These are phyloP conservation scores for Pycnococcus provasolii DNA, from an alignment of 139 green algal genomes.

Conservation along the genomic window DNA sequence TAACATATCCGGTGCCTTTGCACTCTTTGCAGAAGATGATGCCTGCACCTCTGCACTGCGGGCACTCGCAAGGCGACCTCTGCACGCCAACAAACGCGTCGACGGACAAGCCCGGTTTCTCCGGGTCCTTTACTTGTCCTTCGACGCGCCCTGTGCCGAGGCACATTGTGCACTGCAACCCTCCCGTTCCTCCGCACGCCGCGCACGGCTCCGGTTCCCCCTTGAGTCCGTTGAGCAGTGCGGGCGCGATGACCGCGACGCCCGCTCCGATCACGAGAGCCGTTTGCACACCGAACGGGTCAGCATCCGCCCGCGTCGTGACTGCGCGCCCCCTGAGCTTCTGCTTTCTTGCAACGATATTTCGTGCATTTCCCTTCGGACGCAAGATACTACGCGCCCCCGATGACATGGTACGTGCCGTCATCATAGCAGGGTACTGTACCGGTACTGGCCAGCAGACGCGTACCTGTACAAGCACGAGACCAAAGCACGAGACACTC, in stretches of 20 bases:
- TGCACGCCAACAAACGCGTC: slow-evolving; percentile 7
- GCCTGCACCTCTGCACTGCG: slow-evolving; percentile 10
- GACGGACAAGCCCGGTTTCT: slow-evolving; percentile 2
- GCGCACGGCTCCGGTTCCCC: slow-evolving; percentile 12
- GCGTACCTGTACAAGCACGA: too few species aligned
- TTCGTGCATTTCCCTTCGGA: too few species aligned
- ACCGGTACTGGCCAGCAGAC: too few species aligned
- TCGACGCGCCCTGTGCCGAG: slow-evolving; percentile 2
- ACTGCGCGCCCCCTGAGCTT: too few species aligned
- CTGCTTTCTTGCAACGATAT: too few species aligned
- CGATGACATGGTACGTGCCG: too few species aligned
- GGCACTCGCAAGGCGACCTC: slow-evolving; percentile 16
- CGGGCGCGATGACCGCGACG: neutral
- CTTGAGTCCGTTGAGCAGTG: neutral
- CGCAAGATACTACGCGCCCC: too few species aligned
- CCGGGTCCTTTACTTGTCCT: neutral
- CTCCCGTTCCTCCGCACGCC: neutral
- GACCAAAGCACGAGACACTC: too few species aligned
- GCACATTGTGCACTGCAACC: slow-evolving; percentile 12
- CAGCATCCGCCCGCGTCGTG: too few species aligned
- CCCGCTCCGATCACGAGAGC: neutral
- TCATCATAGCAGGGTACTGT: too few species aligned
- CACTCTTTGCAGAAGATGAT: slow-evolving; percentile 15
- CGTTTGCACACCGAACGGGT: neutral
- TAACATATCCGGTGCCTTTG: slow-evolving; percentile 8